These are phyloP conservation scores for Corymbia calophylla DNA, from an alignment of 441 rosid genomes.

Conservation along the genomic window DNA sequence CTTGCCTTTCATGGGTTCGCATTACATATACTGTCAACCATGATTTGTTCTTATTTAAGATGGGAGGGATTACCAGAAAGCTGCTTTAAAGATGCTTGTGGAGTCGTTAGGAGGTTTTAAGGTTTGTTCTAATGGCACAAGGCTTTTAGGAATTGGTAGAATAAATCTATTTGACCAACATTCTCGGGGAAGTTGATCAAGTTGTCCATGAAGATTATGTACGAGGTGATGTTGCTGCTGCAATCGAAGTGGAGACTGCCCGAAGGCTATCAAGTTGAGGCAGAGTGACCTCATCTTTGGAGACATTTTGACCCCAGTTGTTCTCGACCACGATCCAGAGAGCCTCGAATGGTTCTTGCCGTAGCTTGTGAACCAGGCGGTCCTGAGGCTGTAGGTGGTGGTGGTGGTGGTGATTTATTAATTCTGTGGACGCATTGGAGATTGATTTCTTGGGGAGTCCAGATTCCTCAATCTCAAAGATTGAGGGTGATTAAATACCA, in stretches of 20 bases:
- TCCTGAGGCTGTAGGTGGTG: conserved; percentile 11
- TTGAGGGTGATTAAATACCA: conserved; percentile 85
- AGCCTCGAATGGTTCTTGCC: conserved; percentile 12
- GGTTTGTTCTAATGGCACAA: not conserved
- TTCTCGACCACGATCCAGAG: conserved; percentile 4
- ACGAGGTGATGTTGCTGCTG: conserved; percentile 66
- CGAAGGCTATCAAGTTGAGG: conserved; percentile 73
- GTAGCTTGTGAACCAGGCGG: conserved; percentile 7
- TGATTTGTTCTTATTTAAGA: not conserved
- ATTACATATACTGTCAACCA: not conserved
- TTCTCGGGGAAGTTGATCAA: conserved; percentile 68
- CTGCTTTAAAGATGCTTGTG: not conserved
- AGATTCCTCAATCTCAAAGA: conserved; percentile 59
- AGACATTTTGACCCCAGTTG: not conserved
- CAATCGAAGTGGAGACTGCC: conserved; percentile 69
- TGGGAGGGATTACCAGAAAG: not conserved
- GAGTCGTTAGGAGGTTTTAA: not conserved
- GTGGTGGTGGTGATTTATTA: not conserved
- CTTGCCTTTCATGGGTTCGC: not conserved
- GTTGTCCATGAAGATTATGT: conserved; percentile 79
- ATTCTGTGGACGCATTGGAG: conserved; percentile 9
- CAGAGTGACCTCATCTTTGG: conserved; percentile 44
- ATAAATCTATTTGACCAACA: conserved; percentile 18
- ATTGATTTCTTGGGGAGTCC: conserved; percentile 13
- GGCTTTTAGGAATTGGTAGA: not conserved